Percentiles rank a stretch among this genome's conserved stretches.
These are phyloP conservation scores for Guillardia theta DNA, from an alignment of 78 protist species.

Conservation along the genomic window DNA sequence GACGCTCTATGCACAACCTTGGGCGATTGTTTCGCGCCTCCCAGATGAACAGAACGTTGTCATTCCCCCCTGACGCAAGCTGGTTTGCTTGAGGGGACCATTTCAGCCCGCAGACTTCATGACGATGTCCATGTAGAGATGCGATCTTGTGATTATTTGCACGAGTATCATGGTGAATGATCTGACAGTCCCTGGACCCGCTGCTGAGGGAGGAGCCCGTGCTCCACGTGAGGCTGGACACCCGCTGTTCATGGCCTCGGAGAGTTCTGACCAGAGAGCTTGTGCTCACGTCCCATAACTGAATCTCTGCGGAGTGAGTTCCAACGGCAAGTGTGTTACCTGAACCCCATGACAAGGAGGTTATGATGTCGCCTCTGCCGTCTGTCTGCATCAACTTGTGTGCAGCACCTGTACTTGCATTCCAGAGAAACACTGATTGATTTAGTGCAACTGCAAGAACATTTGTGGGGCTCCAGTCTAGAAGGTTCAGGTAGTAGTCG, in stretches of 20 bases:
- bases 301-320: constrained; percentile 72
- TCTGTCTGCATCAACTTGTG: constrained; percentile 57
- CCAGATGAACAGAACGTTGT: constrained; percentile 96
- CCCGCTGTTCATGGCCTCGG: neutral
- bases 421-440: constrained; percentile 94
- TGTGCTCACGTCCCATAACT: constrained; percentile 87
- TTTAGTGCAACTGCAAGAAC: constrained; percentile 81
- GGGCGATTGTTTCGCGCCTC: neutral
- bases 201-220: neutral
- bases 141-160: constrained; percentile 63
- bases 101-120: constrained; percentile 96
- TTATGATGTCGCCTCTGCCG: constrained; percentile 72
- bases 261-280: neutral
- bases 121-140: constrained; percentile 79
- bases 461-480: constrained; percentile 57
- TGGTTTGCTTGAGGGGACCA: constrained; percentile 94
- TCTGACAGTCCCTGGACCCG: constrained; percentile 87
- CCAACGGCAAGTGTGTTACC: constrained; percentile 94
- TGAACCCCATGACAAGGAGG: constrained; percentile 80
- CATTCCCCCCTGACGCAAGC: constrained; percentile 96
- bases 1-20: constrained; percentile 62
- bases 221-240: neutral
- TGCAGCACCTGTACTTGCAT: constrained; percentile 84
- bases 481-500: constrained; percentile 55
- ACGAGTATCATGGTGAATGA: constrained; percentile 93